Evolutionary conservation across 768 basidiomycete species (phyloP).

Genomic region (Termitomyces sp.): DNA sequence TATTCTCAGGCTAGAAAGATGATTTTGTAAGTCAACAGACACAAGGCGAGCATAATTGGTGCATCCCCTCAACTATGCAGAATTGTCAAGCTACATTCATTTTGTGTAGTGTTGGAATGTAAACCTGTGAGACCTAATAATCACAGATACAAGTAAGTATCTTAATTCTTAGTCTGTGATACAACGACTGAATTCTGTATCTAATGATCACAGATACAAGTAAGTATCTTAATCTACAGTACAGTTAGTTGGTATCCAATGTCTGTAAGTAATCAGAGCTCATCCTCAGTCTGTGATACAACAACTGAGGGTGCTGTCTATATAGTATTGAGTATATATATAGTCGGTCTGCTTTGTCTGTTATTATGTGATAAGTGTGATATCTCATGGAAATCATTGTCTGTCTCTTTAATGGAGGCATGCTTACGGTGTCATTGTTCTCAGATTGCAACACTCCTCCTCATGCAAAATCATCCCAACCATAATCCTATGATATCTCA

Average conservation of each 20-base stretch:
- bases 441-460: neutral
- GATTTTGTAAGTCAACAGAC: too few relatives aligned
- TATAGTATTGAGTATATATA: neutral
- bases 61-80: too few relatives aligned
- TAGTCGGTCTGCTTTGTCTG: neutral
- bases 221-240: neutral
- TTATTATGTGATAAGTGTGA: too few relatives aligned
- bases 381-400: too few relatives aligned
- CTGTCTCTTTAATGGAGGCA: too few relatives aligned
- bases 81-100: too few relatives aligned
- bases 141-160: too few relatives aligned
- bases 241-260: neutral
- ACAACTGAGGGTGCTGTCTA: neutral
- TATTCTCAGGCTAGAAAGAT: too few relatives aligned
- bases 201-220: neutral
- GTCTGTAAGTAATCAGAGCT: neutral
- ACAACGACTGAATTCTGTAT: neutral
- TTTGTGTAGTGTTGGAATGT: too few relatives aligned
- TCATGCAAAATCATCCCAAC: neutral
- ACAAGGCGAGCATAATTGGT: too few relatives aligned
- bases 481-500: neutral
- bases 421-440: neutral
- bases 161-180: too few relatives aligned
- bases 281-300: neutral
- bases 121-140: too few relatives aligned